These are phyloP conservation scores for barley (Hordeum vulgare) DNA, from an alignment of 176 grass and related monocot genomes.

Conservation along the genomic window DNA sequence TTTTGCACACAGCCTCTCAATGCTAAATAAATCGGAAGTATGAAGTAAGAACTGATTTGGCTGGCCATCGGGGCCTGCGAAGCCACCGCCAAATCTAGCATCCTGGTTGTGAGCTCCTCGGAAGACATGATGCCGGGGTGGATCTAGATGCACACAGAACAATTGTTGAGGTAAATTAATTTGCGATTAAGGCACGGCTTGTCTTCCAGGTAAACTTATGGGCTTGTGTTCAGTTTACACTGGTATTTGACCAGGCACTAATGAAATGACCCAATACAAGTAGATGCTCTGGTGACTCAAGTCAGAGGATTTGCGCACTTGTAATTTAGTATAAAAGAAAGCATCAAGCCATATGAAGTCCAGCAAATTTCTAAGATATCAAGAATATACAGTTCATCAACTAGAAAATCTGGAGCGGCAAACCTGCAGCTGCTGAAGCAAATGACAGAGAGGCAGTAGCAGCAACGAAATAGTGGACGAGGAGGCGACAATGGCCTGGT, in stretches of 20 bases:
- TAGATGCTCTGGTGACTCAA: too few relatives aligned
- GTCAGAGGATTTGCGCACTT: too few relatives aligned
- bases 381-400: not conserved
- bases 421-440: too few relatives aligned
- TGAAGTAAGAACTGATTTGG: not conserved
- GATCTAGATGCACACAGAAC: not conserved
- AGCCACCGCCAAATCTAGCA: constrained; percentile 36
- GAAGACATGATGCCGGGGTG: constrained; percentile 41
- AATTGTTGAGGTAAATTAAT: not conserved
- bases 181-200: not conserved
- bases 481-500: too few relatives aligned
- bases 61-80: not conserved
- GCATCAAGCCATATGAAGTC: too few relatives aligned
- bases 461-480: too few relatives aligned
- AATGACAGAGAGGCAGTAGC: too few relatives aligned
- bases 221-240: not conserved
- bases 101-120: constrained; percentile 37
- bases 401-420: too few relatives aligned
- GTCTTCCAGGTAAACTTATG: not conserved
- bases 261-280: too few relatives aligned
- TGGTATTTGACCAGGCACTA: not conserved
- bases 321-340: too few relatives aligned
- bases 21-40: too few relatives aligned
- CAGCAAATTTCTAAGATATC: not conserved
- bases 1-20: too few relatives aligned